A percentile compares a stretch with the other conserved stretches of the same genome.
Conservation (phyloP, 345 rosid species). For the Lepidium aucheri region DNA sequence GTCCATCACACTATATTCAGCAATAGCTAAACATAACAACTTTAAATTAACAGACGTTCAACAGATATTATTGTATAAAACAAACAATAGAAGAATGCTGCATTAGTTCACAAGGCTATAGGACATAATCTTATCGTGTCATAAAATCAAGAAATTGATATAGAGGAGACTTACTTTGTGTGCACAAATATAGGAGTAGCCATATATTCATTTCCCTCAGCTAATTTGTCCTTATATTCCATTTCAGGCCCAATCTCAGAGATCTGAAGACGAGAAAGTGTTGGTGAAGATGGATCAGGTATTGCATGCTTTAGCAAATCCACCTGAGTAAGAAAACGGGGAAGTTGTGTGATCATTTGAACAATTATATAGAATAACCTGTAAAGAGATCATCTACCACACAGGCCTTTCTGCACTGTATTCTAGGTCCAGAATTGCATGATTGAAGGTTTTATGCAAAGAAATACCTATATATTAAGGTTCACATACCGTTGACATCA, state of each 20-base stretch:
- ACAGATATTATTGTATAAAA: neutral
- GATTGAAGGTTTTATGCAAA: neutral
- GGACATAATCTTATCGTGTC: neutral
- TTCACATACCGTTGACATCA: slow-evolving; percentile 38
- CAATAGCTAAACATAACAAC: neutral
- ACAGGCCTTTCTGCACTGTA: neutral
- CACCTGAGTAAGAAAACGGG: slow-evolving; percentile 38
- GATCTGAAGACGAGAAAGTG: slow-evolving; percentile 36
- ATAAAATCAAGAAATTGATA: neutral
- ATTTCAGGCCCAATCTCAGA: slow-evolving; percentile 40
- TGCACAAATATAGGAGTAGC: slow-evolving; percentile 74
- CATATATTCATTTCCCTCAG: slow-evolving; percentile 52
- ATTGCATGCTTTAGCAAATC: slow-evolving; percentile 79
- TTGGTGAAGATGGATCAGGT: slow-evolving; percentile 67
- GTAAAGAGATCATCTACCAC: neutral
- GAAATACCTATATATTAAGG: neutral
- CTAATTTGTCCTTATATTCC: slow-evolving; percentile 41
- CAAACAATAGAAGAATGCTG: neutral
- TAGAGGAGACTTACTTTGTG: slow-evolving; percentile 50
- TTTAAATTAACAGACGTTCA: neutral
- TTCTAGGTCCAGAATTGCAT: neutral
- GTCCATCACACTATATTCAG: neutral
- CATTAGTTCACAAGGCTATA: neutral
- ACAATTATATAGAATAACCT: neutral
- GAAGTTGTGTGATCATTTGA: neutral